Evolutionary conservation across 345 rosid species (phyloP).

Genomic region (Populus tremula): DNA sequence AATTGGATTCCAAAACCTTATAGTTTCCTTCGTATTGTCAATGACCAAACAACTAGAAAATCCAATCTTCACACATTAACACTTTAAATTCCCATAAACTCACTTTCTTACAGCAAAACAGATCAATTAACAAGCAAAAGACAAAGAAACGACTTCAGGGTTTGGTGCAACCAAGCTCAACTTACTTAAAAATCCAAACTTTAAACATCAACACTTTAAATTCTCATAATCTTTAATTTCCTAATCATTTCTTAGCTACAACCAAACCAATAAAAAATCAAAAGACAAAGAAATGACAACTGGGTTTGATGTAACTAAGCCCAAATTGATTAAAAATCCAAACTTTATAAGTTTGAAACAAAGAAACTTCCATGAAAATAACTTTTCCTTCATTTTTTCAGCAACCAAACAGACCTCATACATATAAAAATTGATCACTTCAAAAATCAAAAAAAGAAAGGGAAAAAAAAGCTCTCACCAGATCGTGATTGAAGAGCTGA

Average conservation of each 20-base stretch:
- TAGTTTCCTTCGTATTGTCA: not conserved
- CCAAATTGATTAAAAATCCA: not conserved
- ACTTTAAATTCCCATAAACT: not conserved
- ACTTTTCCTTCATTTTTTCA: not conserved
- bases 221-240: not conserved
- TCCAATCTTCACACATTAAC: not conserved
- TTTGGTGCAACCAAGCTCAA: not conserved
- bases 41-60: not conserved
- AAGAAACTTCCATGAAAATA: not conserved
- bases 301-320: not conserved
- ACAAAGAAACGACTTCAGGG: not conserved
- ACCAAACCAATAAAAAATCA: not conserved
- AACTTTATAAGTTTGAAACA: not conserved
- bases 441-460: not conserved
- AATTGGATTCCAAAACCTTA: not conserved
- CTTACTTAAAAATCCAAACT: not conserved
- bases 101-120: not conserved
- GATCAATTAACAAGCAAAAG: not conserved
- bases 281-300: slow-evolving; percentile 4
- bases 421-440: not conserved
- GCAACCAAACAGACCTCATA: not conserved
- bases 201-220: not conserved
- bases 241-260: slow-evolving; percentile 4
- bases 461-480: slow-evolving; percentile 48
- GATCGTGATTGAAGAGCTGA: slow-evolving; percentile 85